Percentiles rank a stretch among this genome's conserved stretches.
Conservation (phyloP, 2,329 filamentous ascomycete genomes). For the Fonsecaea pedrosoi region DNA sequence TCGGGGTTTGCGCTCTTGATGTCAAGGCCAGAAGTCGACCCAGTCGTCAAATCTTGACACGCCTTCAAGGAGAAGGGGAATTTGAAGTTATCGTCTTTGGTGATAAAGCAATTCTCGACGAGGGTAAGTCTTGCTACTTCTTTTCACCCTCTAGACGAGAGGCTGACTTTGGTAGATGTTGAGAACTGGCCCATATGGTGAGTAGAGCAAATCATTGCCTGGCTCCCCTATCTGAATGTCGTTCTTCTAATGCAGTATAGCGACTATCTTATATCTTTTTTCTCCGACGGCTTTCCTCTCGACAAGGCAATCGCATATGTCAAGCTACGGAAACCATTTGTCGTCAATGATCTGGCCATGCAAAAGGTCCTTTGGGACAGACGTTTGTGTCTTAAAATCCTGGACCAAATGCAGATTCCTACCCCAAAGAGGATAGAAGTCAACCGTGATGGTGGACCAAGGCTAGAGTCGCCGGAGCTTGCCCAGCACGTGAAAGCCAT, state of each 20-base stretch:
- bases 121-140: conserved; percentile 60
- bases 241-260: conserved; percentile 18
- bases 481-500: conserved; percentile 79
- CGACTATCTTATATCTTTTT: conserved; percentile 97
- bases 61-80: conserved; percentile 85
- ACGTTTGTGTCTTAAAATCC: conserved; percentile 81
- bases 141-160: conserved; percentile 17
- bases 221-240: background rate
- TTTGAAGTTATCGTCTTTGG: conserved; percentile 98
- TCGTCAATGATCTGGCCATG: conserved; percentile 97
- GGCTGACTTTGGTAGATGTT: conserved; percentile 63
- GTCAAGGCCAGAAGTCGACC: conserved; percentile 96
- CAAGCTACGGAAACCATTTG: conserved; percentile 90
- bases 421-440: conserved; percentile 90
- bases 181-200: conserved; percentile 94
- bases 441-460: conserved; percentile 88
- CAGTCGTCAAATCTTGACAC: conserved; percentile 92
- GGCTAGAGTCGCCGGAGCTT: conserved; percentile 77
- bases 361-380: conserved; percentile 97
- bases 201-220: conserved; percentile 39
- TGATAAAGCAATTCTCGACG: conserved; percentile 97
- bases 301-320: conserved; percentile 98
- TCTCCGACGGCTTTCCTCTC: conserved; percentile 94
- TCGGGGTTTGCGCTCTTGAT: conserved; percentile 94
- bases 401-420: conserved; percentile 87